These are phyloP conservation scores for Knoxia roxburghii DNA, from an alignment of 257 asterid genomes.

Conservation along the genomic window DNA sequence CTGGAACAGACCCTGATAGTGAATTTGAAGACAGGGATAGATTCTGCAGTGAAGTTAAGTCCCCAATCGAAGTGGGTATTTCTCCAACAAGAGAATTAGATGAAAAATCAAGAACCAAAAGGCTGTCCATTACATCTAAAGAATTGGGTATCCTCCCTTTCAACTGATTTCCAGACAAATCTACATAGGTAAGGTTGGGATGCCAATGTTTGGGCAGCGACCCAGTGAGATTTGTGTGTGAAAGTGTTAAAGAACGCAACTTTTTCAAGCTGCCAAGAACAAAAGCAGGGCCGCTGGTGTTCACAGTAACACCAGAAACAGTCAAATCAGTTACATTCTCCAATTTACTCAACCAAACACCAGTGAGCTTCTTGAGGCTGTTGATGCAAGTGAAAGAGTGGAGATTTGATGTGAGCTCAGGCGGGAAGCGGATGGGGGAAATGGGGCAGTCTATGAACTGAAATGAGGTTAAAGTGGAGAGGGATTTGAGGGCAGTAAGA, in stretches of 20 bases:
- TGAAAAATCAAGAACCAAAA: conserved; percentile 57
- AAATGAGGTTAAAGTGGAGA: conserved; percentile 59
- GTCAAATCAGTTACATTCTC: conserved; percentile 49
- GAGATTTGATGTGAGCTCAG: conserved; percentile 54
- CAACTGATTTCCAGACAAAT: conserved; percentile 59
- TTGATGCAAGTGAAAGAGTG: conserved; percentile 58
- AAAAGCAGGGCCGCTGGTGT: conserved; percentile 60
- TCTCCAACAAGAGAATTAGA: conserved; percentile 64
- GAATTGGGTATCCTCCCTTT: conserved; percentile 64
- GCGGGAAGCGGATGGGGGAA: conserved; percentile 56
- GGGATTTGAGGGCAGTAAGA: conserved; percentile 62
- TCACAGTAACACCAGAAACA: conserved; percentile 43
- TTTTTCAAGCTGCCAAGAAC: conserved; percentile 43
- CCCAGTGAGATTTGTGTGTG: conserved; percentile 65
- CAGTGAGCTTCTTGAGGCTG: conserved; percentile 67
- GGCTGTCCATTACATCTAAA: conserved; percentile 53
- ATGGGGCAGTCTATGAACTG: conserved; percentile 72
- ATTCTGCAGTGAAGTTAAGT: conserved; percentile 45
- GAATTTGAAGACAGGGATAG: conserved; percentile 62
- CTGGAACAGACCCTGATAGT: conserved; percentile 65
- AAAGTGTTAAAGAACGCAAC: conserved; percentile 47
- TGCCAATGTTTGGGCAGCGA: conserved; percentile 66
- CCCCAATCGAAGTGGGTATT: conserved; percentile 68
- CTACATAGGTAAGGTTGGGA: conserved; percentile 54
- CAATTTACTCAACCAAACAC: conserved; percentile 63